Conservation (phyloP, 345 rosid species). For the Camelina laxa region DNA sequence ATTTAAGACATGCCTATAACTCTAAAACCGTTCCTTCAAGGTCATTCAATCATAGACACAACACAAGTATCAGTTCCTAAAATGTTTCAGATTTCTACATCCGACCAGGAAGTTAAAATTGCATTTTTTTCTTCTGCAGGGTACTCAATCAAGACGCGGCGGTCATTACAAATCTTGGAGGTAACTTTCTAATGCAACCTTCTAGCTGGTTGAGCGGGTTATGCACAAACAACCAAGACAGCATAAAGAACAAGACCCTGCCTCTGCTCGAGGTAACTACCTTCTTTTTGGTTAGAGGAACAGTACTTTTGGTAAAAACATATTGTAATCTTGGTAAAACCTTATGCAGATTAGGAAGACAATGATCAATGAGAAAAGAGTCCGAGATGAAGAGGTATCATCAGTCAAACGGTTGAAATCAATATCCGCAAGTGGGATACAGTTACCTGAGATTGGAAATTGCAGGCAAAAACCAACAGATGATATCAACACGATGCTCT, state of each 20-base stretch:
- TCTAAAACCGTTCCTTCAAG: constrained; percentile 32
- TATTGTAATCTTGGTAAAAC: constrained; percentile 11
- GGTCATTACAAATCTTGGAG: constrained; percentile 23
- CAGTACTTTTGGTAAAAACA: constrained; percentile 2
- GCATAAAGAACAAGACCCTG: constrained; percentile 40
- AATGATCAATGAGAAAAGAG: constrained; percentile 32
- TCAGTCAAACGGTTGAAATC: constrained; percentile 26
- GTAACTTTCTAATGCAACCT: constrained; percentile 35
- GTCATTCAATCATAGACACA: constrained; percentile 9
- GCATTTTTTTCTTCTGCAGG: constrained; percentile 18
- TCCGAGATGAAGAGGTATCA: constrained; percentile 23
- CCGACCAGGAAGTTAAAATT: neutral
- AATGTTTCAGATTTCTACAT: neutral
- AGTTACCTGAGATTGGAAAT: constrained; percentile 14
- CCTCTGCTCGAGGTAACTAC: constrained; percentile 45
- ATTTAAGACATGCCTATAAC: constrained; percentile 34
- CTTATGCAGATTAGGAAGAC: constrained; percentile 27
- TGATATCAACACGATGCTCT: constrained; percentile 44
- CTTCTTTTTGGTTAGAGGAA: neutral
- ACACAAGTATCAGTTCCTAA: neutral
- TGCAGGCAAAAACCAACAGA: constrained; percentile 25
- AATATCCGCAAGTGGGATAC: constrained; percentile 10
- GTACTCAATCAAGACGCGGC: constrained; percentile 6
- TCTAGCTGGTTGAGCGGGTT: constrained; percentile 28
- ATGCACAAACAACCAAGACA: constrained; percentile 9